These are phyloP conservation scores for Colletotrichum spinosum DNA, from an alignment of 2,329 filamentous ascomycete species.

Conservation along the genomic window DNA sequence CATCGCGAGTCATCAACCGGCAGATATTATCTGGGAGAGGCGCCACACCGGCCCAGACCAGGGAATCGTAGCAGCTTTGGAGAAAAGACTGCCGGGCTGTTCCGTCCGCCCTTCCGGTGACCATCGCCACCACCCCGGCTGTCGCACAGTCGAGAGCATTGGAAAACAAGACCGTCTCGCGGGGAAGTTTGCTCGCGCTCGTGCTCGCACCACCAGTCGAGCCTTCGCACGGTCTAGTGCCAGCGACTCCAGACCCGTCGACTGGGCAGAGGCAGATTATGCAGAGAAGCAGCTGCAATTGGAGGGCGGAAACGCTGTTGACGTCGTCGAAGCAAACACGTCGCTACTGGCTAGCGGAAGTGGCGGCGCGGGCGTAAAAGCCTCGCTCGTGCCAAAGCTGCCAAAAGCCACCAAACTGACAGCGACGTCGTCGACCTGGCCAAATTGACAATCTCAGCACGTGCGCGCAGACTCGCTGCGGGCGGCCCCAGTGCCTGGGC, in stretches of 20 bases:
- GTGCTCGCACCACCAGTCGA: neutral
- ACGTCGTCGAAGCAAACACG: conserved; percentile 15
- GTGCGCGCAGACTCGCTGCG: conserved; percentile 26
- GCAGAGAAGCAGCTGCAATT: no score
- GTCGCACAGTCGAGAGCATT: conserved; percentile 6
- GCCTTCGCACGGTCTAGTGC: no score
- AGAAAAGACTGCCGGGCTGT: neutral
- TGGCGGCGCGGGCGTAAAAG: no score
- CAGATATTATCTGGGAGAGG: neutral
- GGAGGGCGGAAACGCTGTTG: neutral
- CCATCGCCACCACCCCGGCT: conserved; percentile 7
- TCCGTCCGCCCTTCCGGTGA: conserved; percentile 2
- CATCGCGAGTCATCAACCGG: conserved; percentile 18
- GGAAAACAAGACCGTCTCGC: conserved; percentile 1
- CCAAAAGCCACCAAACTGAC: neutral
- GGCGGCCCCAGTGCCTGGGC: conserved; percentile 9
- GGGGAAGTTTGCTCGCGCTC: conserved; percentile 23
- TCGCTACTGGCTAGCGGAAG: neutral
- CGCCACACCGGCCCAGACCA: conserved; percentile 12
- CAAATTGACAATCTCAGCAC: no score
- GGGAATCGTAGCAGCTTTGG: neutral
- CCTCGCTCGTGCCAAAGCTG: no score
- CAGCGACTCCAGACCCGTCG: no score
- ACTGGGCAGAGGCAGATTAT: no score
- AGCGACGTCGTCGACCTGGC: neutral